Percentiles rank a stretch among this genome's conserved stretches.
Conservation (phyloP, 306 rosid genomes). For the Medicago ruthenica region DNA sequence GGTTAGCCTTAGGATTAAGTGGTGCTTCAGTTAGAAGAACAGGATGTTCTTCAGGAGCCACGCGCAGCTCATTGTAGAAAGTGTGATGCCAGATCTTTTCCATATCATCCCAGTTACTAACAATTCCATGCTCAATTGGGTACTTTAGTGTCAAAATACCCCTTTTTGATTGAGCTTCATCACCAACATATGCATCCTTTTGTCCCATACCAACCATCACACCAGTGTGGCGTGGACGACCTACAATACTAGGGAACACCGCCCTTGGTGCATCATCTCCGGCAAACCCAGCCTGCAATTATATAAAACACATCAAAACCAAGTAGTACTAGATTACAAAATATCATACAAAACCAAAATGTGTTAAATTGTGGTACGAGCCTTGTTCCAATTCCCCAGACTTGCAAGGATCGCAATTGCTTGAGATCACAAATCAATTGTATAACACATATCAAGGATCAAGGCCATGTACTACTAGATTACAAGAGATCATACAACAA, state of each 20-base stretch:
- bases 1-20: conserved; percentile 93
- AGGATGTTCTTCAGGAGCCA: conserved; percentile 97
- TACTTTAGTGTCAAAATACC: conserved; percentile 92
- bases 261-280: conserved; percentile 99
- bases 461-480: neutral
- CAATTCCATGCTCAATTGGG: conserved; percentile 96
- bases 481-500: neutral
- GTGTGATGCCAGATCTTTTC: conserved; percentile 99
- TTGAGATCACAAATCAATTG: neutral
- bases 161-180: conserved; percentile 95
- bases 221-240: conserved; percentile 96
- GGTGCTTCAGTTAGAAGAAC: conserved; percentile 99
- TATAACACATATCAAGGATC: conserved; percentile 25
- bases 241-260: conserved; percentile 96
- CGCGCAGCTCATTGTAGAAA: conserved; percentile 91
- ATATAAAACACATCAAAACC: conserved; percentile 7
- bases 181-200: conserved; percentile 97
- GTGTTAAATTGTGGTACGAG: neutral
- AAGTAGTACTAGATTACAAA: too few species aligned
- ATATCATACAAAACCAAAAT: neutral
- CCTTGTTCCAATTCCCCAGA: neutral
- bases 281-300: conserved; percentile 89
- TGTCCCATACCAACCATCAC: conserved; percentile 99
- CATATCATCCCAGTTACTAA: conserved; percentile 98
- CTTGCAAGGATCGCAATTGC: neutral